Evolutionary conservation across 345 rosid genomes (phyloP), one percentile per base, ranked within the genome.

Genomic region (Passiflora organensis): DNA sequence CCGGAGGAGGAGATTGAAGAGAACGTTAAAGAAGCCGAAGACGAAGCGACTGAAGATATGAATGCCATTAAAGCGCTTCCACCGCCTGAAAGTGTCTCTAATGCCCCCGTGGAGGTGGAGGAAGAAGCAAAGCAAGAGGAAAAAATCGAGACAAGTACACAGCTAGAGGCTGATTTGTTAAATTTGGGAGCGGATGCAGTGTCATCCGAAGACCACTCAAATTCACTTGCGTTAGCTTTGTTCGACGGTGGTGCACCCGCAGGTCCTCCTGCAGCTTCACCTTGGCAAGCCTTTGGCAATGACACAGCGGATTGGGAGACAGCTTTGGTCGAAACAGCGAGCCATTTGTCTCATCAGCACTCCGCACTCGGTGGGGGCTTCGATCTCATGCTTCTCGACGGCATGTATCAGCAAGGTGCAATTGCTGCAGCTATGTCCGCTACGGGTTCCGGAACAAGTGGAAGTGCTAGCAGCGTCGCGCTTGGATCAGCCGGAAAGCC

Each of bases 391-490:
- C 57, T 93, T 70, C 78, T 93, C 47, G 88, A 78, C 38, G 94
- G 96, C 22, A 89, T 89, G 91, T 93, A 93, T 56, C 94, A 93
- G 62, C 95, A 83, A 59, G 99, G 95, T 66, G 71, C 59, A 15
- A 87, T 82, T 58, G 76, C 80, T 65, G 88, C 86, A 49, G 85
- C 78, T 11, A 72, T 76, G 23, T 70, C 75, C 61, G n/a, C n/a
- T n/a, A 74, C 77, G 44, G 19, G 81, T 0, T 83, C 76, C 56
- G 54, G 75, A 65, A 74, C 73, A 0, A 89, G 85, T 43, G 99
- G 99, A n/a, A 89, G 95, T 44, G 84, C 91, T 43, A 82, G 93
- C 72, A 86, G 96, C n/a, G 89, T 89, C 8, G 91, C 95, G 0
- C 60, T 81, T 20, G 76, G 87, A 0, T 80, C 76, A 28, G 55